phyloP scores from a whole-genome alignment of 164 flowering plant genomes.

The Kalanchoe fedtschenkoi region DNA sequence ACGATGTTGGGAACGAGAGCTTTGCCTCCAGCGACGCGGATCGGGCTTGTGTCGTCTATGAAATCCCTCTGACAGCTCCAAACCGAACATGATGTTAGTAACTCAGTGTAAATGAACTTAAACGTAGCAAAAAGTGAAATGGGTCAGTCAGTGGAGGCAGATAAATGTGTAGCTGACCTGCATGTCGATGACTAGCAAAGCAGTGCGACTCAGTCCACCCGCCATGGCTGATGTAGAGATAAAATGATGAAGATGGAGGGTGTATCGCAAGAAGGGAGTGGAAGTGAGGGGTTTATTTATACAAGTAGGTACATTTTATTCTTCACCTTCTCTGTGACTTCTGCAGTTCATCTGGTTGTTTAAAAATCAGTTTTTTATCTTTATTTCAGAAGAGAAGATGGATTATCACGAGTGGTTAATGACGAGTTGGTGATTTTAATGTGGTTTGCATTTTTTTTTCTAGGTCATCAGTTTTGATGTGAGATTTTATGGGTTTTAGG shows the following conservation, averaged over 20 bases:
- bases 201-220: slow-evolving; percentile 44
- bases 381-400: background rate
- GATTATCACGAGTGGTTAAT: too few relatives aligned
- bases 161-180: slow-evolving; percentile 40
- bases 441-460: background rate
- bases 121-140: slow-evolving; percentile 3
- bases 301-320: too few relatives aligned
- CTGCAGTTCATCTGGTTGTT: background rate
- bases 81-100: background rate
- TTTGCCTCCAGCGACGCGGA: slow-evolving; percentile 49
- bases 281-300: too few relatives aligned
- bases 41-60: slow-evolving; percentile 29
- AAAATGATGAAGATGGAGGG: too few relatives aligned
- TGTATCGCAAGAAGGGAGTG: too few relatives aligned
- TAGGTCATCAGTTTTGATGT: too few relatives aligned
- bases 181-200: slow-evolving; percentile 82
- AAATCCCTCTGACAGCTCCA: slow-evolving; percentile 56
- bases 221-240: slow-evolving; percentile 18
- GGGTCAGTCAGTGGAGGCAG: too few relatives aligned
- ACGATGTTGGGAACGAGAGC: slow-evolving; percentile 66
- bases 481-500: background rate
- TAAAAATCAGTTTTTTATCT: background rate
- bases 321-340: too few relatives aligned
- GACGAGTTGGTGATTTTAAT: background rate
- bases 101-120: background rate